These are phyloP conservation scores for Pseudocohnilembus persalinus DNA, from an alignment of 169 alveolate species.

Conservation along the genomic window DNA sequence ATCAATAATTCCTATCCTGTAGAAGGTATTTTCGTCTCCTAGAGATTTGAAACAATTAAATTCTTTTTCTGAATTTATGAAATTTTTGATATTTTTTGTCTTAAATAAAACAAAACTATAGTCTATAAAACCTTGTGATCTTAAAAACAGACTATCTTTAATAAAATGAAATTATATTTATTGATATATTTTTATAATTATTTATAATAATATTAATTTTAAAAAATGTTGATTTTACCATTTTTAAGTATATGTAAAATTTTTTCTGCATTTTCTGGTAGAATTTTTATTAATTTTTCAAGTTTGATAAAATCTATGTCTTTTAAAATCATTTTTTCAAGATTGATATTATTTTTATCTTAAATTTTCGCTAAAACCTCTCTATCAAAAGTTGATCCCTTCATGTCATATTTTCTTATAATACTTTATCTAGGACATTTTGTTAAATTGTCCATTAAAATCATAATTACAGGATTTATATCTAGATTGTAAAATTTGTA, in stretches of 20 bases:
- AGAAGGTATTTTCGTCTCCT: conserved; percentile 14
- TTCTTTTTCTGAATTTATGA: background rate
- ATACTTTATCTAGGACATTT: background rate
- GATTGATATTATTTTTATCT: conserved; percentile 20
- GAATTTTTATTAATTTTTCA: conserved; percentile 12
- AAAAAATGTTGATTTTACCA: background rate
- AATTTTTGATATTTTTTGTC: background rate
- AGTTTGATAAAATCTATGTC: conserved; percentile 34
- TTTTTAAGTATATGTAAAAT: background rate
- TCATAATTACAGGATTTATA: background rate
- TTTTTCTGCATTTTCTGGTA: background rate
- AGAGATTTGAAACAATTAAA: background rate
- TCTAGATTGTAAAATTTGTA: conserved; percentile 15
- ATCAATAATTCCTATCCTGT: conserved; percentile 36
- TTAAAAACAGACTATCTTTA: conserved; percentile 26
- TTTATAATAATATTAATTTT: no score
- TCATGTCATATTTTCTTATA: conserved; percentile 25
- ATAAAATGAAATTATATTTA: background rate
- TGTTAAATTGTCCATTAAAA: conserved; percentile 28
- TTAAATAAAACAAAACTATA: conserved; percentile 28
- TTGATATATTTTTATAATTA: no score
- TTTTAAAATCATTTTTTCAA: conserved; percentile 20
- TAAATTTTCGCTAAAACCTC: conserved; percentile 14
- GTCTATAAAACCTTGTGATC: conserved; percentile 29
- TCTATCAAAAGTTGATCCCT: conserved; percentile 37